Evolutionary conservation across 805 yeast genomes (phyloP), one percentile per base, ranked within the genome.

Genomic region (Yarrowia sp.): DNA sequence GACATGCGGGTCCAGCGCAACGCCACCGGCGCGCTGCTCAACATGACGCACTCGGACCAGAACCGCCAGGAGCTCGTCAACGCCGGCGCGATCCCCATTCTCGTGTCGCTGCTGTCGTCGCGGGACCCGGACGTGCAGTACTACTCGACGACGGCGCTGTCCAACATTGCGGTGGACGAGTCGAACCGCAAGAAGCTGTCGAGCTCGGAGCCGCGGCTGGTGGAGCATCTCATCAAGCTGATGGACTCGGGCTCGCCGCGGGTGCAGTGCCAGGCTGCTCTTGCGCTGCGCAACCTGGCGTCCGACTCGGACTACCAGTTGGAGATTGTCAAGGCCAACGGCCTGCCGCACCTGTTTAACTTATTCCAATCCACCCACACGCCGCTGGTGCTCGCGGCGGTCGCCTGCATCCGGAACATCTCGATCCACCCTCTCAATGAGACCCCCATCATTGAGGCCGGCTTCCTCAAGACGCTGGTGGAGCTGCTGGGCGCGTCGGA

Each of bases 21-120:
- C 70, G 98, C 99, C 39, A 94, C 99, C 6, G 99, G 99, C 49
- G 99, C 99, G 0, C 78, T 94, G 70, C 81, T 94, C 67, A 94
- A 94, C 76, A 94, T 94, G 99, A 94, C 99, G 35, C 99, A 94
- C 73, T 89, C 97, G 22, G 88, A 88, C 66, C 98, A 92, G 75
- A 94, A 94, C 74, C 86, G 99, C 76, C 93, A 88, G 72, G 98
- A 94, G 74, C 80, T 94, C 66, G 99, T 94, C 33, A 90, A 90
- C 73, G 97, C 99, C 2, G 99, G 98, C 46, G 97, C 98, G 18
- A 96, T 94, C 7, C 99, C 99, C 1, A 97, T 94, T 6, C 79
- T 94, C 62, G 98, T 94, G 13, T 85, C 96, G 10, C 77, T 94
- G 65, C 79, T 94, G 65, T 84, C 93, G 1, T 87, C 91, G 62